Evolutionary conservation across 2,329 filamentous ascomycete genomes (phyloP).

Genomic region (Venturia effusa): DNA sequence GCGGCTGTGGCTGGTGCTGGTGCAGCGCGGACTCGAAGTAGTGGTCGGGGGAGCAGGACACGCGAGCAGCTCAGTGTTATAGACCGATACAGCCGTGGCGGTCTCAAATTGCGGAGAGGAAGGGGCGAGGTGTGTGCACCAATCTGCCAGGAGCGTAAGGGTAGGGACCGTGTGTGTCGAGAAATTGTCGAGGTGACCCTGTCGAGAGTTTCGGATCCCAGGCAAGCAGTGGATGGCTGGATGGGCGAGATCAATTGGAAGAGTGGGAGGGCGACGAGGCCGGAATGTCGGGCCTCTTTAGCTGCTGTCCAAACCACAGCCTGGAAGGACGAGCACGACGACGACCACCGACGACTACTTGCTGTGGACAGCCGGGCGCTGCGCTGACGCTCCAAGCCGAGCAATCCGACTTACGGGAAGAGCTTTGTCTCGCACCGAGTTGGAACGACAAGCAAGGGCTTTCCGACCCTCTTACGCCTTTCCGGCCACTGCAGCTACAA

Average conservation of each 20-base stretch:
- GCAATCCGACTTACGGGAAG: neutral
- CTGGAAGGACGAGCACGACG: no score
- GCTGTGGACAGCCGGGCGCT: neutral
- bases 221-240: neutral
- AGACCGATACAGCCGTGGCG: neutral
- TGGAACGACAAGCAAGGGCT: neutral
- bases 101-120: conserved; percentile 2
- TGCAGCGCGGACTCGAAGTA: neutral
- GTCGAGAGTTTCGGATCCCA: neutral
- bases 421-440: neutral
- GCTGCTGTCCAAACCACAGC: no score
- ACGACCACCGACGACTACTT: no score
- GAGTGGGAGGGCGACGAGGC: neutral
- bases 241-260: neutral
- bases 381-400: neutral
- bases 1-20: neutral
- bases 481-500: no score
- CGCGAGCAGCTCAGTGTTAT: neutral
- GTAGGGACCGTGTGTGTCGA: neutral
- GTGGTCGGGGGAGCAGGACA: neutral
- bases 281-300: conserved; percentile 6
- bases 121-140: neutral
- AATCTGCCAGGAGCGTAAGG: neutral
- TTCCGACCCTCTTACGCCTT: neutral
- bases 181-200: neutral